Evolutionary conservation across 2,329 filamentous ascomycete genomes (phyloP), one percentile per base, ranked within the genome.

Genomic region (Talaromyces albobiverticillius): DNA sequence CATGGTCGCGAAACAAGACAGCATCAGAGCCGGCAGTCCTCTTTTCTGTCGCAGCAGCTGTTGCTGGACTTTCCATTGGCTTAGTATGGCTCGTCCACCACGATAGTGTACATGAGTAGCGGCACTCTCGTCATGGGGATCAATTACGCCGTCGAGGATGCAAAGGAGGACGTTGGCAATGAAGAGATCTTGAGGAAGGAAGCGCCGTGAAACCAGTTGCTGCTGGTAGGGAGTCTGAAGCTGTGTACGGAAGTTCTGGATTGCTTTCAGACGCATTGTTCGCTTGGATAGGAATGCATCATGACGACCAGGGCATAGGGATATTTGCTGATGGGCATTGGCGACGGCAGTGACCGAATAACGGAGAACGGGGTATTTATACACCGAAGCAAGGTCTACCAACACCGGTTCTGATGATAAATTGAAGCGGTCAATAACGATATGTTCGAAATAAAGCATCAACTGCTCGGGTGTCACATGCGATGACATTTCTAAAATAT

Each of bases 121-220:
- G 1, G 67, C 63, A 1, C 62, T 65, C 5, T 67, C 60, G 8
- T 65, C 61, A n/a, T 57, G 51, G 14, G 63, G 63, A n/a, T 73
- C 70, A 3, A 74, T 63, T 34, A 71, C 71, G 1, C 71, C 72
- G 23, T 74, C 71, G 18, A 73, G 63, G 7, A 77, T 74, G 55
- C 75, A 76, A 0, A 77, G 67, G 1, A 77, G 59, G 1, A 77
- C 63, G 22, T 77, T 75, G 2, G 73, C 73, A 22, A 76, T 70
- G 0, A 77, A 66, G 2, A 76, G 56, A 2, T 71, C 67, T 0
- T 66, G 65, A 9, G 68, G 65, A 1, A 66, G 59, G 58, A 16
- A 1, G 61, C 63, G 42, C 23, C 50, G 42, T 6, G 41, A 20
- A 10, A 18, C 20, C 22, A 26, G 42, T 11, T 23, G 16, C 8